phyloP scores from a whole-genome alignment of 2,329 filamentous ascomycete genomes.

The Cordyceps cicadae region DNA sequence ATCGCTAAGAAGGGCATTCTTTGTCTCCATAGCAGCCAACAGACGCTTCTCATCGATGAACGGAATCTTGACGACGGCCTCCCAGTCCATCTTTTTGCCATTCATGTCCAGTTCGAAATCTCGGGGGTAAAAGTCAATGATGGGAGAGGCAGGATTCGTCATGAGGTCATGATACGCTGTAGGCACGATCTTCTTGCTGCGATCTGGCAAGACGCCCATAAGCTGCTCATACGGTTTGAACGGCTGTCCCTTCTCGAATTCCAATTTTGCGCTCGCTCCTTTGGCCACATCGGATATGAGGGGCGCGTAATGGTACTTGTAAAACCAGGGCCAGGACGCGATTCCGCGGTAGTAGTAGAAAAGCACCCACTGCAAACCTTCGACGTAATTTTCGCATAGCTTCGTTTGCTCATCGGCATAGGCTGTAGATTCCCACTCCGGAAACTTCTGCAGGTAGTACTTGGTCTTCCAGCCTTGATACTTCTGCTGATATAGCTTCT shows the following conservation, averaged over 20 bases:
- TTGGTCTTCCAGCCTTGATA: constrained; percentile 90
- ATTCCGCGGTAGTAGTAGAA: constrained; percentile 98
- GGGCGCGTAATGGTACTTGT: constrained; percentile 91
- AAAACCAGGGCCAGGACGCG: constrained; percentile 98
- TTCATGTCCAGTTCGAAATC: constrained; percentile 99
- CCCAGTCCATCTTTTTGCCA: constrained; percentile 99
- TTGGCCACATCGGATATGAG: constrained; percentile 96
- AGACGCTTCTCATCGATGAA: constrained; percentile 93
- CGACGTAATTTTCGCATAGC: constrained; percentile 91
- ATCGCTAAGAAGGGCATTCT: constrained; percentile 66
- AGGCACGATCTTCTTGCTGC: constrained; percentile 95
- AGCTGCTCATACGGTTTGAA: constrained; percentile 94
- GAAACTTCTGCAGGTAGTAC: constrained; percentile 85
- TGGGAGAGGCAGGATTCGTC: constrained; percentile 83
- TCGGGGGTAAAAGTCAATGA: constrained; percentile 94
- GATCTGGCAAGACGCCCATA: constrained; percentile 95
- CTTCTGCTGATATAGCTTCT: constrained; percentile 81
- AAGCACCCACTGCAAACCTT: constrained; percentile 95
- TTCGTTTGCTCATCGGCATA: constrained; percentile 67
- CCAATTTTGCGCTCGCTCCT: constrained; percentile 76
- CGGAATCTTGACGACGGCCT: constrained; percentile 96
- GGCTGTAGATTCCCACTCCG: constrained; percentile 73
- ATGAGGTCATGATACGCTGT: constrained; percentile 81
- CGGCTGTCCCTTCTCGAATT: constrained; percentile 89
- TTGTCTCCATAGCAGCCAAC: constrained; percentile 75